These are phyloP conservation scores for Sergeia podlipaevii DNA, from an alignment of 208 protist species.

Conservation along the genomic window DNA sequence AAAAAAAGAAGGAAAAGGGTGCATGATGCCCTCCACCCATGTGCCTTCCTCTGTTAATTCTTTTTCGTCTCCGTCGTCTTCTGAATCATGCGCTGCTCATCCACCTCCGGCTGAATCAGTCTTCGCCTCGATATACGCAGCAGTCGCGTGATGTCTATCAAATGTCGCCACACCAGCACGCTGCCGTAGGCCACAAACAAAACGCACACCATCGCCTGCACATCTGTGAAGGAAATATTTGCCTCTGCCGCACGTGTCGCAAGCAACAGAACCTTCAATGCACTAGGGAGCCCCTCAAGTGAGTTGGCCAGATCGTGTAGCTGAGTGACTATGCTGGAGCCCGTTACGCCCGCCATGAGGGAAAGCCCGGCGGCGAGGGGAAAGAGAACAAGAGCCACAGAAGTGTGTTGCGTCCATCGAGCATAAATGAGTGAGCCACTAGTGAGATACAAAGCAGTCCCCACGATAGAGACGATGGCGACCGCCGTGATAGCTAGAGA, in stretches of 20 bases:
- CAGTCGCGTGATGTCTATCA: conserved; percentile 49
- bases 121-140: conserved; percentile 63
- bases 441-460: conserved; percentile 4
- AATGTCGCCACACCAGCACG: conserved; percentile 29
- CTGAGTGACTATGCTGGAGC: conserved; percentile 20
- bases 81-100: conserved; percentile 4
- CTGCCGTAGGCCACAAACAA: conserved; percentile 57
- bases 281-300: not conserved
- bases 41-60: not conserved
- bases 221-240: conserved; percentile 27
- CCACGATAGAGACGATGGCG: too few relatives aligned
- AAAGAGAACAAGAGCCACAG: conserved; percentile 32
- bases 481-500: too few relatives aligned
- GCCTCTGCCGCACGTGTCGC: conserved; percentile 10
- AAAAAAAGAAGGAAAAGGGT: too few relatives aligned
- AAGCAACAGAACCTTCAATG: conserved; percentile 6
- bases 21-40: too few relatives aligned
- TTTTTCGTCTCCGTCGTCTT: not conserved
- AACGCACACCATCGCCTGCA: conserved; percentile 48
- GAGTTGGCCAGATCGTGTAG: too few relatives aligned
- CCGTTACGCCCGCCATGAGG: conserved; percentile 10
- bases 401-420: conserved; percentile 21
- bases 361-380: conserved; percentile 21
- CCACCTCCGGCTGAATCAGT: conserved; percentile 23
- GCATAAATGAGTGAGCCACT: not conserved